Conservation (phyloP, 2,329 filamentous ascomycete species). For the Pseudogymnoascus sp. region DNA sequence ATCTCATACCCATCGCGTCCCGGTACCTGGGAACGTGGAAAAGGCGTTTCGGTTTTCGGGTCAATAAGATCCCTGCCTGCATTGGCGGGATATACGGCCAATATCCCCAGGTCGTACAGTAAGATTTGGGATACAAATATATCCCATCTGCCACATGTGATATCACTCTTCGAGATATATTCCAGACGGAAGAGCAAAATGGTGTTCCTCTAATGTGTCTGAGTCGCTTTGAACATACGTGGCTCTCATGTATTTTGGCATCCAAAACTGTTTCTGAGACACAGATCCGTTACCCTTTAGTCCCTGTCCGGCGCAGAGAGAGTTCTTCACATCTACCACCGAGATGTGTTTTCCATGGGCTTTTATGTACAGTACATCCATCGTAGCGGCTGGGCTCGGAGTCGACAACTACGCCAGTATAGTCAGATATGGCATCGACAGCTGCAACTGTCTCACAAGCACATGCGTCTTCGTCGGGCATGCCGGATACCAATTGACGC, state of each 20-base stretch:
- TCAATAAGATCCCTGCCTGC: neutral
- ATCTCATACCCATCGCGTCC: neutral
- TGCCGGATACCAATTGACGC: neutral
- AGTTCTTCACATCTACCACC: neutral
- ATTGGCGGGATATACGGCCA: neutral
- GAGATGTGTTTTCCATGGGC: neutral
- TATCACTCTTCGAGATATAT: neutral
- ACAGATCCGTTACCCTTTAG: neutral
- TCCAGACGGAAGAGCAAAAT: neutral
- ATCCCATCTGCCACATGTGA: neutral
- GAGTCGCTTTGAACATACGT: neutral
- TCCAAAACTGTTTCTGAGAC: neutral
- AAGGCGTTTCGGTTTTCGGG: neutral
- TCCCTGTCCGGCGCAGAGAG: neutral
- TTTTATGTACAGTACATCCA: neutral
- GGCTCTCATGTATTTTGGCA: neutral
- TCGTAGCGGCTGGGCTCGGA: neutral
- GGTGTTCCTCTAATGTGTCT: neutral
- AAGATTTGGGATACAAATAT: neutral
- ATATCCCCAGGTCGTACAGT: neutral
- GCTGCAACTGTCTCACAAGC: neutral
- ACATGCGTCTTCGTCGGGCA: neutral
- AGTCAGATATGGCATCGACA: neutral
- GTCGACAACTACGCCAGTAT: neutral
- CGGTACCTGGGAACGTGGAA: conserved; percentile 1